phyloP scores from a whole-genome alignment of 345 rosid species.

The Populus nigra region DNA sequence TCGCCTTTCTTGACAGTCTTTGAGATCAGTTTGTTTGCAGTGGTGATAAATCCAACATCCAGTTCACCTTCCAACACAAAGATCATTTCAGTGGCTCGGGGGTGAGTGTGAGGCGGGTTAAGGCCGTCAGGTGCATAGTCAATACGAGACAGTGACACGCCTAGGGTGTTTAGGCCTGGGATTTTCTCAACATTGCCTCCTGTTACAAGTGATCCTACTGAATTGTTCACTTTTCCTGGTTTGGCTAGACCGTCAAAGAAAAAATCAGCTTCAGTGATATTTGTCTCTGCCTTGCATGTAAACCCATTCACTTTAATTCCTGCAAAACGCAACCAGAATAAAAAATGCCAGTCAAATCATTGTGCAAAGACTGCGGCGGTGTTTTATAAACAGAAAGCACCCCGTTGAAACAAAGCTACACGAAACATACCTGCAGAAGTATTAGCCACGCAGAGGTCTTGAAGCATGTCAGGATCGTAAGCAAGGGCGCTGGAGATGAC shows the following conservation, averaged over 20 bases:
- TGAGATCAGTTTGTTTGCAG: conserved; percentile 20
- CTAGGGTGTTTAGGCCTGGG: conserved; percentile 31
- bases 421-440: conserved; percentile 15
- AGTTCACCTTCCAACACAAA: conserved; percentile 26
- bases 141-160: conserved; percentile 21
- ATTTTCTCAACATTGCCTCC: conserved; percentile 27
- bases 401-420: background rate
- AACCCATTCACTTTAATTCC: conserved; percentile 28
- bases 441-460: conserved; percentile 31
- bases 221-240: conserved; percentile 17
- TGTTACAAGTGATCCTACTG: conserved; percentile 29
- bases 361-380: background rate
- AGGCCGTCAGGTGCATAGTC: conserved; percentile 23
- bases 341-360: background rate
- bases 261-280: conserved; percentile 23
- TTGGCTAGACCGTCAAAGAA: conserved; percentile 23
- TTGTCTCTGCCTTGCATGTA: conserved; percentile 25
- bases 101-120: conserved; percentile 34
- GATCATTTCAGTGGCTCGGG: conserved; percentile 29
- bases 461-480: conserved; percentile 32
- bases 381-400: background rate
- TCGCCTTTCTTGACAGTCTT: conserved; percentile 20
- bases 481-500: conserved; percentile 12
- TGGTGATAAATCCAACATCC: conserved; percentile 32
- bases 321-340: background rate